Evolutionary conservation across 768 basidiomycete species (phyloP).

Genomic region (Boletus insuetus): DNA sequence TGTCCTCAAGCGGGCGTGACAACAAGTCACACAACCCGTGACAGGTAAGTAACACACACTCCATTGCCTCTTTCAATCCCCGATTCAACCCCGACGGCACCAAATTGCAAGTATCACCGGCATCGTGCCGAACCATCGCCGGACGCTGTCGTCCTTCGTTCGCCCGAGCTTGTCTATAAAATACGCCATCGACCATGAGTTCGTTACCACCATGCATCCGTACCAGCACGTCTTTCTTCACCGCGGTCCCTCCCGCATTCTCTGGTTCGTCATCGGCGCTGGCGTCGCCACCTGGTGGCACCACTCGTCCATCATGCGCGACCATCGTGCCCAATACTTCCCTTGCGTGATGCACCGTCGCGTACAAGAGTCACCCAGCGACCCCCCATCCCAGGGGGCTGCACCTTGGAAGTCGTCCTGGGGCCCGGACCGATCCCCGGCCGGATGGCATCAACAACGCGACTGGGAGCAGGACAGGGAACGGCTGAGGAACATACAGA

Average conservation of each 20-base stretch:
- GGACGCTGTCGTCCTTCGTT: constrained; percentile 22
- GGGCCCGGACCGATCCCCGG: constrained; percentile 8
- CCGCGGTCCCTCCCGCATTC: constrained; percentile 51
- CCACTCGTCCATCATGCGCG: constrained; percentile 43
- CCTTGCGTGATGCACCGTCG: constrained; percentile 28
- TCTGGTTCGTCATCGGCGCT: constrained; percentile 71
- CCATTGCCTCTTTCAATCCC: neutral
- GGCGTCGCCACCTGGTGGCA: constrained; percentile 36
- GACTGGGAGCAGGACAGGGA: constrained; percentile 50
- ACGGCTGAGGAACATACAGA: constrained; percentile 42
- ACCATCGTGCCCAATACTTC: constrained; percentile 35
- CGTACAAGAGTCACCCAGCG: constrained; percentile 7
- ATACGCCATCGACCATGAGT: neutral
- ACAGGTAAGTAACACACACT: constrained; percentile 2
- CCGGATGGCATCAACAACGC: constrained; percentile 24
- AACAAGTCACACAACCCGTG: constrained; percentile 13
- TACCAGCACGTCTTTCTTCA: constrained; percentile 23
- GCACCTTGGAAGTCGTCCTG: constrained; percentile 1
- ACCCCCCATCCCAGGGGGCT: constrained; percentile 6
- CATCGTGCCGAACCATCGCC: constrained; percentile 18
- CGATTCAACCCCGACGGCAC: constrained; percentile 19
- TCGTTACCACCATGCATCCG: constrained; percentile 26
- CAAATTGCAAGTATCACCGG: constrained; percentile 9
- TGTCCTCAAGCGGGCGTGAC: constrained; percentile 21
- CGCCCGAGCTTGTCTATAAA: constrained; percentile 14